Percentiles rank a stretch among this genome's conserved stretches.
These are phyloP conservation scores for Myxozyma neotropica DNA, from an alignment of 805 yeast species.

Conservation along the genomic window DNA sequence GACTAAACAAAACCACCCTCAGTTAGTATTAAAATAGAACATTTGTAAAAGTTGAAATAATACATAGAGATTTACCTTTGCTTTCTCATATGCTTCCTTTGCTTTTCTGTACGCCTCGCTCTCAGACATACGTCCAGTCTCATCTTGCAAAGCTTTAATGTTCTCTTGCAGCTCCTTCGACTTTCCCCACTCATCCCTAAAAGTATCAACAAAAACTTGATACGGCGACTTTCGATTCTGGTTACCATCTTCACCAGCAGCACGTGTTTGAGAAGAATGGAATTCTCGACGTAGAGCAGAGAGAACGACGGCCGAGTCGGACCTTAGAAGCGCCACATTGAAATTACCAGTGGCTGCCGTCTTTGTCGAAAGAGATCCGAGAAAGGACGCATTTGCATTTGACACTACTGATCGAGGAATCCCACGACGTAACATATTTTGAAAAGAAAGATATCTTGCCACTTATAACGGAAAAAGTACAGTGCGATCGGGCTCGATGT, in stretches of 20 bases:
- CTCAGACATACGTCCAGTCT: conserved; percentile 91
- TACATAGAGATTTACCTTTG: conserved; percentile 52
- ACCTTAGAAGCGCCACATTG: not conserved
- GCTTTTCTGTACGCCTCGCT: conserved; percentile 92
- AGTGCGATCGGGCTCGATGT: too few relatives aligned
- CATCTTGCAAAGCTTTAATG: conserved; percentile 92
- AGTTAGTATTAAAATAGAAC: not conserved
- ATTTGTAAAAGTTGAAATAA: not conserved
- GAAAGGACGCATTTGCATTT: too few relatives aligned
- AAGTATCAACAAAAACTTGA: conserved; percentile 91
- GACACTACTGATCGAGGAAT: too few relatives aligned
- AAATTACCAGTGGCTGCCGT: not conserved
- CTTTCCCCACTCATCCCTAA: conserved; percentile 87
- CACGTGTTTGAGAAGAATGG: conserved; percentile 11
- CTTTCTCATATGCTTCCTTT: conserved; percentile 84
- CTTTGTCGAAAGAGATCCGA: too few relatives aligned
- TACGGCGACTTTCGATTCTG: conserved; percentile 65
- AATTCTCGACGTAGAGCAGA: conserved; percentile 6
- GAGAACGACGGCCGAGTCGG: not conserved
- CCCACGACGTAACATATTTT: too few relatives aligned
- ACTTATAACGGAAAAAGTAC: too few relatives aligned
- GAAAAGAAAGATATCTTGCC: too few relatives aligned
- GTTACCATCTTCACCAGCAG: conserved; percentile 23
- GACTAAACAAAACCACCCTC: not conserved
- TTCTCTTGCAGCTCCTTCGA: conserved; percentile 86